Conservation (phyloP, 805 yeast genomes). For the Starmerella cellae region DNA sequence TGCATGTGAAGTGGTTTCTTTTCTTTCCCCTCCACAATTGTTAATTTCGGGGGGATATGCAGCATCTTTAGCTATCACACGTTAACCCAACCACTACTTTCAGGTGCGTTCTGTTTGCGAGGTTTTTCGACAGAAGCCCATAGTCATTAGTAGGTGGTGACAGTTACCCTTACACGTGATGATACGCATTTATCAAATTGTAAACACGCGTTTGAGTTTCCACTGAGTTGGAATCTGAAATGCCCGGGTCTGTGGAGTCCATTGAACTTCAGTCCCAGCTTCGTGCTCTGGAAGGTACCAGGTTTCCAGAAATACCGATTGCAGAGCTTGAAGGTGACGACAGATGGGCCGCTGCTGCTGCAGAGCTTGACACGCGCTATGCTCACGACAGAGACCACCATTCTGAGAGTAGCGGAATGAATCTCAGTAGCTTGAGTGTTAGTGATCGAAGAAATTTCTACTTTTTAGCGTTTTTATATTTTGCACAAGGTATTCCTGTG, state of each 20-base stretch:
- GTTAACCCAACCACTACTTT: too few relatives aligned
- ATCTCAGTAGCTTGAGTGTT: constrained; percentile 24
- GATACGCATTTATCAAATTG: too few relatives aligned
- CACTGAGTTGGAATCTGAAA: too few relatives aligned
- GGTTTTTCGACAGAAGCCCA: too few relatives aligned
- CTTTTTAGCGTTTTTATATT: constrained; percentile 58
- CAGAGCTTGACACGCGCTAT: background rate
- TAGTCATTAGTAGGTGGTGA: too few relatives aligned
- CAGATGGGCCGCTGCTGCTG: background rate
- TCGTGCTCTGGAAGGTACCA: constrained; percentile 7
- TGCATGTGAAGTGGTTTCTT: too few relatives aligned
- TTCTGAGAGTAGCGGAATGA: constrained; percentile 9
- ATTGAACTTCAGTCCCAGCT: constrained; percentile 12
- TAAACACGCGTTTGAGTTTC: background rate
- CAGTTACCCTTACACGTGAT: too few relatives aligned
- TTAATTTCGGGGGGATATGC: too few relatives aligned
- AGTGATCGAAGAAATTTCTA: constrained; percentile 62
- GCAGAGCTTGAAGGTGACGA: constrained; percentile 4
- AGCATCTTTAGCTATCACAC: too few relatives aligned
- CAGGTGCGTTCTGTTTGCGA: too few relatives aligned
- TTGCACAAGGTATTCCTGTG: constrained; percentile 92
- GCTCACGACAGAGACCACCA: background rate
- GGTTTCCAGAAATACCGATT: constrained; percentile 4
- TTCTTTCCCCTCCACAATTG: too few relatives aligned
- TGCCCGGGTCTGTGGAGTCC: constrained; percentile 1